Evolutionary conservation across 202 grass and related monocot species (phyloP).

Genomic region (Setaria viridis): DNA sequence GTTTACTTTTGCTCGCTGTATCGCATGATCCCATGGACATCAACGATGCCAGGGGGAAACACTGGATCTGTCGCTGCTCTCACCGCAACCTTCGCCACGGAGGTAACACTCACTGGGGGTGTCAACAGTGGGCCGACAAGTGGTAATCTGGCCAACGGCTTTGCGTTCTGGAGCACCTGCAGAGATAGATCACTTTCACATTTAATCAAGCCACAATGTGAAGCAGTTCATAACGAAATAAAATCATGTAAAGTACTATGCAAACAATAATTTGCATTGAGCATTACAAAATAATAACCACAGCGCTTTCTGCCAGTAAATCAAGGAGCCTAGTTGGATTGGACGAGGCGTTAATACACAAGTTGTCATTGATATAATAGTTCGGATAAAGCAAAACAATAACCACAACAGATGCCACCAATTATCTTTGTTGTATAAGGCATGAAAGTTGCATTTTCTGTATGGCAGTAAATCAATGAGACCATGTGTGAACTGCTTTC

Average conservation of each 20-base stretch:
- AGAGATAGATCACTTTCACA: constrained; percentile 13
- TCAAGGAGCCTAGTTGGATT: neutral
- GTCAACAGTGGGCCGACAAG: constrained; percentile 75
- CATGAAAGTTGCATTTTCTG: neutral
- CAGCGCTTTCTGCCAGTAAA: neutral
- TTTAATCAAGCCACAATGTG: neutral
- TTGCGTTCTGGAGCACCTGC: constrained; percentile 76
- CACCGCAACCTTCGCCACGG: constrained; percentile 76
- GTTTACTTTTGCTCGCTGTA: constrained; percentile 73
- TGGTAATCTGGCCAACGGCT: constrained; percentile 70
- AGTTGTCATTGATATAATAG: neutral
- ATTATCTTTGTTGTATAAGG: neutral
- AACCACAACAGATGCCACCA: neutral
- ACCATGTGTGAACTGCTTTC: neutral
- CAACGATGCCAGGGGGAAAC: constrained; percentile 89
- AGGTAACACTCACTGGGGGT: constrained; percentile 77
- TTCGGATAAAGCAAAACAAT: neutral
- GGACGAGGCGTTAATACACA: neutral
- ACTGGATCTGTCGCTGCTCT: constrained; percentile 84
- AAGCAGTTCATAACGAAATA: constrained; percentile 8
- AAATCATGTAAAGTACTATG: constrained; percentile 13
- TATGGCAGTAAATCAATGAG: neutral
- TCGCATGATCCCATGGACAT: constrained; percentile 86
- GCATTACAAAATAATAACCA: neutral
- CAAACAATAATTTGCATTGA: neutral